A percentile compares a stretch with the other conserved stretches of the same genome.
Evolutionary conservation across 306 rosid species (phyloP).

Genomic region (Acacia melanoxylon): DNA sequence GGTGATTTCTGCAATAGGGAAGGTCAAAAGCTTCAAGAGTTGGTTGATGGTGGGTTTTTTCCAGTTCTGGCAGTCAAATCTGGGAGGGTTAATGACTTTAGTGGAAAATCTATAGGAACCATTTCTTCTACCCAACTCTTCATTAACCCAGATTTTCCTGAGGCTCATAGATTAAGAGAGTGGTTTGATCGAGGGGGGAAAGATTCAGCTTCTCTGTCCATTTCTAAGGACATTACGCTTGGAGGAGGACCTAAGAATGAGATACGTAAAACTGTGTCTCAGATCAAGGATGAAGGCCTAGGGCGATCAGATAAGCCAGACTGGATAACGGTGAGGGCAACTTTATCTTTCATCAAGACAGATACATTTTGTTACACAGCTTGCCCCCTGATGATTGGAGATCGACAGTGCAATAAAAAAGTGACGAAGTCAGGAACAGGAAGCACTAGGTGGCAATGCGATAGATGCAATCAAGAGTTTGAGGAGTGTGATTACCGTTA

Average conservation of each 20-base stretch:
- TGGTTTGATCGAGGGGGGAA: conserved; percentile 89
- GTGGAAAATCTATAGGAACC: conserved; percentile 88
- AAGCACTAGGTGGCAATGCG: conserved; percentile 74
- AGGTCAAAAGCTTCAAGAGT: conserved; percentile 85
- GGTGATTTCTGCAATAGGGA: conserved; percentile 96
- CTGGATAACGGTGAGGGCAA: conserved; percentile 84
- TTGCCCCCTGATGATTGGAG: conserved; percentile 93
- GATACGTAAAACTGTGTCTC: conserved; percentile 83
- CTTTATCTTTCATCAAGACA: conserved; percentile 83
- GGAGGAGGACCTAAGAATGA: conserved; percentile 79
- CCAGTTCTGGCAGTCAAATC: conserved; percentile 91
- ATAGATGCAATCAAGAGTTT: conserved; percentile 90
- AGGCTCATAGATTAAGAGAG: conserved; percentile 63
- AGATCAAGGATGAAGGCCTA: conserved; percentile 92
- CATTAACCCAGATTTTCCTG: conserved; percentile 78
- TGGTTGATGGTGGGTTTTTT: conserved; percentile 55
- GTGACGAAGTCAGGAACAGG: conserved; percentile 72
- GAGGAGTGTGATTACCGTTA: conserved; percentile 94
- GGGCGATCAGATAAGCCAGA: conserved; percentile 96
- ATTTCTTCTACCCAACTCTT: conserved; percentile 89
- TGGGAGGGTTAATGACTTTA: conserved; percentile 89
- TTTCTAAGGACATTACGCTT: conserved; percentile 69
- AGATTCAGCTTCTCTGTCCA: conserved; percentile 61
- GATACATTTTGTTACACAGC: conserved; percentile 93
- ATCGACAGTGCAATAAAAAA: conserved; percentile 89